phyloP scores from a whole-genome alignment of 257 asterid genomes.

The Solanum bulbocastanum region DNA sequence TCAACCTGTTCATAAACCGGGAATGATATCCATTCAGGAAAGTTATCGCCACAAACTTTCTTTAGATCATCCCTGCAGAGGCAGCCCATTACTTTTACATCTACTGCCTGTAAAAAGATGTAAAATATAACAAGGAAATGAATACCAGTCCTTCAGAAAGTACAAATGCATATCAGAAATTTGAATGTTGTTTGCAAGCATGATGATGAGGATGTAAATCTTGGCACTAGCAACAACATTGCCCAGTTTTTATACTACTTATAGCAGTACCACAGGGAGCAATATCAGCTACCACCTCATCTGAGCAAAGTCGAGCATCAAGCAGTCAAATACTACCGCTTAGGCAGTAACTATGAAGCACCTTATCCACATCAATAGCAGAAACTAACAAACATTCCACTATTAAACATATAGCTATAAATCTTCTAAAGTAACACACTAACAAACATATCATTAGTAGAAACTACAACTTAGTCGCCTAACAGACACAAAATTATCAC shows the following conservation, averaged over 20 bases:
- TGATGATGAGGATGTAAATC: background rate
- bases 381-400: background rate
- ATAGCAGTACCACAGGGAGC: background rate
- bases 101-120: slow-evolving; percentile 64
- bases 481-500: background rate
- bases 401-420: background rate
- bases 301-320: background rate
- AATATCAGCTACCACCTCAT: background rate
- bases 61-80: slow-evolving; percentile 83
- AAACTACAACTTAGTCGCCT: background rate
- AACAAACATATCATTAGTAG: background rate
- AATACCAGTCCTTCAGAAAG: background rate
- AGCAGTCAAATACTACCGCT: background rate
- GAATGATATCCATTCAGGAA: slow-evolving; percentile 96
- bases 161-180: background rate
- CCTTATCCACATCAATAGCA: background rate
- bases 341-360: background rate
- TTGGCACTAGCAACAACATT: background rate
- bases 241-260: background rate
- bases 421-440: background rate
- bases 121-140: slow-evolving; percentile 6
- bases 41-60: slow-evolving; percentile 86
- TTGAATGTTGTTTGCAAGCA: background rate
- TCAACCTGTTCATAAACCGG: slow-evolving; percentile 90
- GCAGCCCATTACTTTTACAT: slow-evolving; percentile 67